Percentiles rank a stretch among this genome's conserved stretches.
Conservation (phyloP, 2,329 filamentous ascomycete species). For the Pseudocercospora cruenta region DNA sequence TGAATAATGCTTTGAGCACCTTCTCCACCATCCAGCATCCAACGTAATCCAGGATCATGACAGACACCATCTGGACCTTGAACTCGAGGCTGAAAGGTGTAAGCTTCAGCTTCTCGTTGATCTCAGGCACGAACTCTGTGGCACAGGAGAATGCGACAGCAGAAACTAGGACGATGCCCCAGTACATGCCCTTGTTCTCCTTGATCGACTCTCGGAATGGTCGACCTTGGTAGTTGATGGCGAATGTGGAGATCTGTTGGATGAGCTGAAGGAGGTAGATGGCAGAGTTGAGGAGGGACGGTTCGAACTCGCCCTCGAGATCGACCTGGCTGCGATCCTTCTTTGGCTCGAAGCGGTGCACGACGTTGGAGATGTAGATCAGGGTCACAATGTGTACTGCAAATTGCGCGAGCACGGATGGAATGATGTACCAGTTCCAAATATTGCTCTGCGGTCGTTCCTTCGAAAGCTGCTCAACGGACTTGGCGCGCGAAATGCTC, state of each 20-base stretch:
- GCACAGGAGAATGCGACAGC: constrained; percentile 92
- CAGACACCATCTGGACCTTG: constrained; percentile 78
- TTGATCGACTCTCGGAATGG: constrained; percentile 95
- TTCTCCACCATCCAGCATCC: constrained; percentile 89
- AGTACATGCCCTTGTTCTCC: constrained; percentile 98
- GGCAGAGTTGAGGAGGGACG: constrained; percentile 92
- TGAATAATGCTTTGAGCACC: constrained; percentile 80
- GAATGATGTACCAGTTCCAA: constrained; percentile 98
- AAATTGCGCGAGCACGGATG: constrained; percentile 95
- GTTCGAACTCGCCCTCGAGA: constrained; percentile 90
- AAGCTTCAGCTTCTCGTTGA: constrained; percentile 90
- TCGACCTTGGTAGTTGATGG: constrained; percentile 98
- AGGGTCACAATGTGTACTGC: constrained; percentile 92
- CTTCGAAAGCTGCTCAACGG: constrained; percentile 92
- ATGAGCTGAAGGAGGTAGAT: constrained; percentile 97
- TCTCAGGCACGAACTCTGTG: constrained; percentile 91
- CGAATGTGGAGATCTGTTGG: constrained; percentile 98
- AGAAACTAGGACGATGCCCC: constrained; percentile 86
- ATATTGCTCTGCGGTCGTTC: constrained; percentile 98
- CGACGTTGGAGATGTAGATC: constrained; percentile 90
- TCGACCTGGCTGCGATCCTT: constrained; percentile 66
- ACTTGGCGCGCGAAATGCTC: constrained; percentile 95
- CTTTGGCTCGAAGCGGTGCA: constrained; percentile 77
- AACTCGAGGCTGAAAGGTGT: constrained; percentile 89
- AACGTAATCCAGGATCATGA: constrained; percentile 86